These are phyloP conservation scores for Cyberlindnera mycetangii DNA, from an alignment of 805 yeast species.

Conservation along the genomic window DNA sequence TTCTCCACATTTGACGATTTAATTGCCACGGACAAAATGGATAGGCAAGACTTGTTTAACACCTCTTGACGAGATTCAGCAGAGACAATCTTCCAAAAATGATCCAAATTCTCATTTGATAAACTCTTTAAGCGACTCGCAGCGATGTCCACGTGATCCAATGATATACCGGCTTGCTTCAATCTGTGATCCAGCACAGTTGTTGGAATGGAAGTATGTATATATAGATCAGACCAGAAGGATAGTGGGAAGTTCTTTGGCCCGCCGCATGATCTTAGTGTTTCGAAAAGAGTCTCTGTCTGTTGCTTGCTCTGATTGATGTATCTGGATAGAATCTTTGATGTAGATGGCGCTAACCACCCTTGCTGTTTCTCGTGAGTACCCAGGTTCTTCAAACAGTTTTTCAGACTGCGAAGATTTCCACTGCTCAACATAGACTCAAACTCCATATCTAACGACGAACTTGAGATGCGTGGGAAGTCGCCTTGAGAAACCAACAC, in stretches of 20 bases:
- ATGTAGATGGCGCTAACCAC: slow-evolving; percentile 19
- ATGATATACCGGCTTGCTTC: background rate
- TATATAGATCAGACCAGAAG: slow-evolving; percentile 19
- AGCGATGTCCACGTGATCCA: slow-evolving; percentile 3
- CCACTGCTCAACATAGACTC: slow-evolving; percentile 13
- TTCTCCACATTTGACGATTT: slow-evolving; percentile 4
- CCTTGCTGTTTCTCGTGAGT: background rate
- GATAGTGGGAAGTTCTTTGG: slow-evolving; percentile 3
- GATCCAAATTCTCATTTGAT: slow-evolving; percentile 6
- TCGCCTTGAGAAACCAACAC: slow-evolving; percentile 17
- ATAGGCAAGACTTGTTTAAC: slow-evolving; percentile 10
- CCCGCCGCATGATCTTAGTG: slow-evolving; percentile 2
- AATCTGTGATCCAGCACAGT: slow-evolving; percentile 6
- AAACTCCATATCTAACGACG: slow-evolving; percentile 13
- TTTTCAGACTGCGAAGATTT: slow-evolving; percentile 17
- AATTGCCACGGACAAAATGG: slow-evolving; percentile 13
- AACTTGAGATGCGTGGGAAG: slow-evolving; percentile 17
- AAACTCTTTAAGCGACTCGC: slow-evolving; percentile 11
- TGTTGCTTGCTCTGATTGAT: slow-evolving; percentile 7
- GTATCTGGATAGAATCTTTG: slow-evolving; percentile 14
- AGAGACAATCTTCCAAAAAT: slow-evolving; percentile 15
- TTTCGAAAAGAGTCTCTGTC: background rate
- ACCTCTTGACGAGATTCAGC: slow-evolving; percentile 7
- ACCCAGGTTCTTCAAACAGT: slow-evolving; percentile 14
- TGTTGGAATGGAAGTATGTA: slow-evolving; percentile 10